phyloP scores from a whole-genome alignment of 2,329 filamentous ascomycete species.

The Penicillium sp. region DNA sequence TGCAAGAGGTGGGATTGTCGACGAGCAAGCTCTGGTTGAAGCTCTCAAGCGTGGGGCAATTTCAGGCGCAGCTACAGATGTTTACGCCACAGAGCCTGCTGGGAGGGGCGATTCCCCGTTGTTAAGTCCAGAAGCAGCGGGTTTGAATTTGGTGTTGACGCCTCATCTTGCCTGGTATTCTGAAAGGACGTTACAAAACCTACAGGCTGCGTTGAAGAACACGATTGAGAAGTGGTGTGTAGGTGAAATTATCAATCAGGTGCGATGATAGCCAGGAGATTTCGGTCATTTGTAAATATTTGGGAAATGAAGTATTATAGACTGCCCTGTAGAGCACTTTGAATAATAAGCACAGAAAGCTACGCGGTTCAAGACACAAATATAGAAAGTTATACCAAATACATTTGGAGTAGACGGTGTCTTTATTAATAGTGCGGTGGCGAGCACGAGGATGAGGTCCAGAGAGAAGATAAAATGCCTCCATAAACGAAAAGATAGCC shows the following conservation, averaged over 20 bases:
- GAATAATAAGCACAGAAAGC: not conserved
- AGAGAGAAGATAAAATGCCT: too few species aligned
- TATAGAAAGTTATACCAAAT: not conserved
- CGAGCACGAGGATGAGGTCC: too few species aligned
- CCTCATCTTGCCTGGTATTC: constrained; percentile 58
- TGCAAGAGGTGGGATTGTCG: constrained; percentile 51
- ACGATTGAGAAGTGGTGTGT: constrained; percentile 14
- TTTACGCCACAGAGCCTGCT: constrained; percentile 47
- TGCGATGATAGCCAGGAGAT: not conserved
- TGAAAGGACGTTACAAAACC: constrained; percentile 48
- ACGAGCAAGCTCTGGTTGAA: constrained; percentile 49
- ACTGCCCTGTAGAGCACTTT: not conserved
- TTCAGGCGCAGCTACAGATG: constrained; percentile 51
- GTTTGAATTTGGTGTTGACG: constrained; percentile 51
- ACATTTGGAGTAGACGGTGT: not conserved
- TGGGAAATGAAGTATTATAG: not conserved
- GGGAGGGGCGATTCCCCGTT: constrained; percentile 46
- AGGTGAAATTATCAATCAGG: constrained; percentile 13
- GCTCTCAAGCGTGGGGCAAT: constrained; percentile 47
- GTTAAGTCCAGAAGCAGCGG: constrained; percentile 38
- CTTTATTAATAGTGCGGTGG: too few species aligned
- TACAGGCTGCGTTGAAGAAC: constrained; percentile 30
- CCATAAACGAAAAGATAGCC: too few species aligned
- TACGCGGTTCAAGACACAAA: not conserved
- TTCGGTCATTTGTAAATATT: not conserved